phyloP scores from a whole-genome alignment of 75 land plant genomes.

The Selaginella tamariscina region DNA sequence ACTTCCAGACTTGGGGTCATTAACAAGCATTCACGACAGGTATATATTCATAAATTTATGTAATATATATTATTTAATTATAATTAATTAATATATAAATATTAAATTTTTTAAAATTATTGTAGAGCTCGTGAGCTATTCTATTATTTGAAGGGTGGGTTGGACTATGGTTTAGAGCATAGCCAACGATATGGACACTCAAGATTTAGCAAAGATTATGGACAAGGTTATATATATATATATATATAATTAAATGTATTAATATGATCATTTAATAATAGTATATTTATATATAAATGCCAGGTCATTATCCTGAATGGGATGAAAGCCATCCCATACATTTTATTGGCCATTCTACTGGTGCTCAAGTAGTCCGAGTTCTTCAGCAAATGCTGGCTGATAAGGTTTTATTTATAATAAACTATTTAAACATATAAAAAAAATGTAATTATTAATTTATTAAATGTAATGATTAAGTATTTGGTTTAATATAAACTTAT shows the following conservation, averaged over 20 bases:
- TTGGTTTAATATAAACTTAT: background rate
- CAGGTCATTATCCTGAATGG: slow-evolving; percentile 88
- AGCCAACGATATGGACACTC: slow-evolving; percentile 67
- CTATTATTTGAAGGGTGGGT: slow-evolving; percentile 91
- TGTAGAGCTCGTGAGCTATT: slow-evolving; percentile 86
- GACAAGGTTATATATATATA: slow-evolving; percentile 35
- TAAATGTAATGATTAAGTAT: background rate
- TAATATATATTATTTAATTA: background rate
- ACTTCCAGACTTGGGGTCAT: slow-evolving; percentile 89
- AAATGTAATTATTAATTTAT: background rate
- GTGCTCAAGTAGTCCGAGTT: slow-evolving; percentile 79
- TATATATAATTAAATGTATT: too few species aligned
- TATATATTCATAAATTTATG: background rate
- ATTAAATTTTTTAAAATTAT: background rate
- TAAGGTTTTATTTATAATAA: background rate
- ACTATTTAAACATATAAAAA: background rate
- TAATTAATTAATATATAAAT: background rate
- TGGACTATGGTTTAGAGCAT: slow-evolving; percentile 87
- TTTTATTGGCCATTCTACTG: slow-evolving; percentile 93
- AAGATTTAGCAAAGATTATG: slow-evolving; percentile 56
- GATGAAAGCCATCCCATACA: slow-evolving; percentile 87
- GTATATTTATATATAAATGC: background rate
- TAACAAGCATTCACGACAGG: slow-evolving; percentile 52
- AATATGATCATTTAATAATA: background rate
- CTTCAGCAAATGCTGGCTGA: slow-evolving; percentile 94